Conservation (phyloP, 2,329 filamentous ascomycete species). For the Rutstroemia sp. region DNA sequence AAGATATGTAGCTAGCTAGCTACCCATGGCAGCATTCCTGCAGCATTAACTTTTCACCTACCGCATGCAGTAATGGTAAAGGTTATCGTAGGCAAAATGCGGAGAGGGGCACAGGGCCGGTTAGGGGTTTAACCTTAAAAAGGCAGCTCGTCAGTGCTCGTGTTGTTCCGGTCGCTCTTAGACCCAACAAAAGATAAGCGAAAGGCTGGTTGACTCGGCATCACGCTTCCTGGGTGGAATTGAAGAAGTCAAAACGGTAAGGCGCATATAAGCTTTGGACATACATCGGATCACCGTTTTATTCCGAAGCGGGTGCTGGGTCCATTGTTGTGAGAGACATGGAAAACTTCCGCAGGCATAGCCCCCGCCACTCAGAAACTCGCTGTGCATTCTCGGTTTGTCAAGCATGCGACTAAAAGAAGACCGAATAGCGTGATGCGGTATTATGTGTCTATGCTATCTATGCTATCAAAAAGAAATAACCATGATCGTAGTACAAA, state of each 20-base stretch:
- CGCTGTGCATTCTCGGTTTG: no score
- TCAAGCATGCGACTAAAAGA: no score
- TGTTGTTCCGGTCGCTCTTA: neutral
- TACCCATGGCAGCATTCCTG: neutral
- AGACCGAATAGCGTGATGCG: neutral
- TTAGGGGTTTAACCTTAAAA: neutral
- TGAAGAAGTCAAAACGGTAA: no score
- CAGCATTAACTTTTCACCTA: neutral
- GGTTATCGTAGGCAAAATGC: neutral
- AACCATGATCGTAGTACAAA: neutral
- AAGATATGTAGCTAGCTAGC: neutral
- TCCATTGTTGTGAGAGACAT: no score
- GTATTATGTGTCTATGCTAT: neutral
- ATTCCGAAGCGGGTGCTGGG: no score
- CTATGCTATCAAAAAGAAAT: neutral
- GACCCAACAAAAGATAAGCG: neutral
- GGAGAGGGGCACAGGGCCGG: neutral
- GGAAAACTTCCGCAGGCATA: no score
- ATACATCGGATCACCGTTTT: no score
- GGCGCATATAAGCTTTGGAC: no score
- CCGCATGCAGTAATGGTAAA: neutral
- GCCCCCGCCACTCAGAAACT: no score
- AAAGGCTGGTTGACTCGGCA: neutral
- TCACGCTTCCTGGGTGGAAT: no score
- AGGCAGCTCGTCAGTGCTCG: conserved; percentile 1